Conservation (phyloP, 176 grass and related monocot species). For the Avena eriantha region DNA sequence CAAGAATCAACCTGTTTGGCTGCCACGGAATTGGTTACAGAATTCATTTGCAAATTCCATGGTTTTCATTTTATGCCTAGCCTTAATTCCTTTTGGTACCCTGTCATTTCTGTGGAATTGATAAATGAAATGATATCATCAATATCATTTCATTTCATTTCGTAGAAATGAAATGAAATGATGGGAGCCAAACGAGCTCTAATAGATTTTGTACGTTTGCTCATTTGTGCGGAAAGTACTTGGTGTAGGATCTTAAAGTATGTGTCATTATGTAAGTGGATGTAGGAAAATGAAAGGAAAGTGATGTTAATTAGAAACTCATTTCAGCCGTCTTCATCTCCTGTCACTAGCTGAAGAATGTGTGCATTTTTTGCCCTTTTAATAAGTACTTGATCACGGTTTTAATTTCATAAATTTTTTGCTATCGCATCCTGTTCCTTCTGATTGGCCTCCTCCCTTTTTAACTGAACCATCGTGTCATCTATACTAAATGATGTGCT, state of each 20-base stretch:
- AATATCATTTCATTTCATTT: too few relatives aligned
- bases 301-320: background rate
- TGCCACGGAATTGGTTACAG: too few relatives aligned
- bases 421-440: constrained; percentile 2
- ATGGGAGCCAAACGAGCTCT: too few relatives aligned
- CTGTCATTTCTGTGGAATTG: too few relatives aligned
- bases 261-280: constrained; percentile 3
- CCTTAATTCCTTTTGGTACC: too few relatives aligned
- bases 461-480: background rate
- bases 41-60: too few relatives aligned
- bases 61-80: too few relatives aligned
- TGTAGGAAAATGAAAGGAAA: background rate
- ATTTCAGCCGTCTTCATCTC: background rate
- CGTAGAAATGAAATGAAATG: too few relatives aligned
- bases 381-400: background rate
- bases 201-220: background rate
- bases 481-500: background rate
- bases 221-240: background rate
- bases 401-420: background rate
- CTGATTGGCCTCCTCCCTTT: background rate
- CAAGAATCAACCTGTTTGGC: too few relatives aligned
- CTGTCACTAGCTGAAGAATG: constrained; percentile 5
- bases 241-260: background rate
- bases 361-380: background rate
- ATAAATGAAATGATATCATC: too few relatives aligned